A percentile compares a stretch with the other conserved stretches of the same genome.
Conservation (phyloP, 2,329 filamentous ascomycete species). For the Penicillium sp. region DNA sequence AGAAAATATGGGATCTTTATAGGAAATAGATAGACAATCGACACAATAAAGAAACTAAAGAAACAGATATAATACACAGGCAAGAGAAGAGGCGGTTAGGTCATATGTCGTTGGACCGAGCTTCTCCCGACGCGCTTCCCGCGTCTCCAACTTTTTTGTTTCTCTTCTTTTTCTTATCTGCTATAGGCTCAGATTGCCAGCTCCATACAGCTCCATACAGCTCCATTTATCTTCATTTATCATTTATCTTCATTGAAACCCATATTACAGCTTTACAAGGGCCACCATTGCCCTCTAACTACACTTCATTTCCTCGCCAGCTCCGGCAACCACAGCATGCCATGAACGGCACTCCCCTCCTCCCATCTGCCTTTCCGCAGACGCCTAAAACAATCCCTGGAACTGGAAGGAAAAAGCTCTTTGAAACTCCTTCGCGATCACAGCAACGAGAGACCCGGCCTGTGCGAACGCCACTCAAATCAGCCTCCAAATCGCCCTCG, state of each 20-base stretch:
- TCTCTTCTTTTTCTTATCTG: constrained; percentile 7
- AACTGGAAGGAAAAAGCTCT: constrained; percentile 22
- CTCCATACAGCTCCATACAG: not conserved
- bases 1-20: not conserved
- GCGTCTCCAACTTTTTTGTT: constrained; percentile 21
- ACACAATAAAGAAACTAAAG: not conserved
- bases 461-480: constrained; percentile 14
- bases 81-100: not conserved
- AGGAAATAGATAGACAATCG: not conserved
- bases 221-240: not conserved
- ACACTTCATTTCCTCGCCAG: not conserved
- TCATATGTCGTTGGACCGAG: constrained; percentile 18
- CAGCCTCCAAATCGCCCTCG: constrained; percentile 19
- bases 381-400: constrained; percentile 53
- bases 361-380: constrained; percentile 71
- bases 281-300: not conserved
- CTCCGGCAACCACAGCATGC: constrained; percentile 45
- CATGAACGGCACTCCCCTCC: constrained; percentile 75
- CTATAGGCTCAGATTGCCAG: not conserved
- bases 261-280: not conserved
- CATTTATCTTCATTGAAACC: not conserved
- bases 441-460: constrained; percentile 19
- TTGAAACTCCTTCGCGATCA: constrained; percentile 23
- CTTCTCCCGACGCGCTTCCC: constrained; percentile 22
- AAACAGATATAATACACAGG: not conserved